Evolutionary conservation across 2,329 filamentous ascomycete genomes (phyloP).

Genomic region (Penicillium vulpinum): DNA sequence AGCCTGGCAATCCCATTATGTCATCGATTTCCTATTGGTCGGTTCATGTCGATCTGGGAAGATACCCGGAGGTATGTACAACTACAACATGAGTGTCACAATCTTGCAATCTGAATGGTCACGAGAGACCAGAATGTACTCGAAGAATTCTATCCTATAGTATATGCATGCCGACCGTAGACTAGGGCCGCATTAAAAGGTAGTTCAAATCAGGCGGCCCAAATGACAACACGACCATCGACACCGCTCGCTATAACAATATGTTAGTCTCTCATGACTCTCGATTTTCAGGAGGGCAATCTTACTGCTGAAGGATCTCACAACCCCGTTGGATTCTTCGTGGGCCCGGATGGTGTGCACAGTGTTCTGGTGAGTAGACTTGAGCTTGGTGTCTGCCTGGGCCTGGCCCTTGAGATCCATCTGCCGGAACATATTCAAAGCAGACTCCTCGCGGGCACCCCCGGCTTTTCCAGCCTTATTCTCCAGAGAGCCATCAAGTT

Average conservation of each 20-base stretch:
- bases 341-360: conserved; percentile 81
- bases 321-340: conserved; percentile 62
- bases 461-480: conserved; percentile 62
- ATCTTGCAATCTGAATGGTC: not conserved
- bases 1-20: conserved; percentile 3
- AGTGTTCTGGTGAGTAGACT: conserved; percentile 95
- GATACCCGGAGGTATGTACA: not conserved
- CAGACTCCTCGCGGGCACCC: conserved; percentile 78
- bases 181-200: not conserved
- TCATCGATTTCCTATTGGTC: conserved; percentile 8
- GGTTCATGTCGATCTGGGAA: not conserved
- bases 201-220: conserved; percentile 56
- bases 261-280: conserved; percentile 20
- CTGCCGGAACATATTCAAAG: conserved; percentile 96
- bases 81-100: not conserved
- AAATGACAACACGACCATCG: conserved; percentile 79
- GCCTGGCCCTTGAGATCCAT: conserved; percentile 97
- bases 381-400: conserved; percentile 89
- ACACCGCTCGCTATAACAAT: conserved; percentile 68
- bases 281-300: not conserved
- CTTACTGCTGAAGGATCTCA: conserved; percentile 86
- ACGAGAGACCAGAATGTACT: not conserved
- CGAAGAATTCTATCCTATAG: not conserved
- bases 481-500: conserved; percentile 78
- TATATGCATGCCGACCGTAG: not conserved